phyloP scores from a whole-genome alignment of 495 filamentous ascomycete species.

The Lepraria neglecta region DNA sequence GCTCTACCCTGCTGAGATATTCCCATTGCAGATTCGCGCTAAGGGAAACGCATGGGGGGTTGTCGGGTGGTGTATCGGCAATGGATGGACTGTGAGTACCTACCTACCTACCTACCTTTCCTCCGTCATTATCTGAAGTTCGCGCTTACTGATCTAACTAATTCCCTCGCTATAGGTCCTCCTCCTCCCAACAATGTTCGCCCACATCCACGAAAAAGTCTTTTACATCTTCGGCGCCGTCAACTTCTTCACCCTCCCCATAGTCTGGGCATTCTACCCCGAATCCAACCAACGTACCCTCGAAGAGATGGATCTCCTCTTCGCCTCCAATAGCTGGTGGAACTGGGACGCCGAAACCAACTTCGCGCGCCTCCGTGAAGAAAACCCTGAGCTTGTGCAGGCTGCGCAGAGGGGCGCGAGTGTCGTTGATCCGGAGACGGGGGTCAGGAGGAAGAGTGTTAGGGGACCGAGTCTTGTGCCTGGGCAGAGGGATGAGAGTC shows the following conservation, averaged over 20 bases:
- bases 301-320: constrained; percentile 42
- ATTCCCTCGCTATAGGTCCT: constrained; percentile 34
- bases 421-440: constrained; percentile 41
- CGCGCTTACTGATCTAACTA: constrained; percentile 23
- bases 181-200: constrained; percentile 35
- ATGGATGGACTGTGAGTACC: constrained; percentile 36
- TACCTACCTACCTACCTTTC: constrained; percentile 2
- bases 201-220: constrained; percentile 29
- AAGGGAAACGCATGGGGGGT: constrained; percentile 57
- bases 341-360: constrained; percentile 33
- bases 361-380: constrained; percentile 36
- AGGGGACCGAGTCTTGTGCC: constrained; percentile 13
- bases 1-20: constrained; percentile 65
- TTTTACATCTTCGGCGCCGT: constrained; percentile 39
- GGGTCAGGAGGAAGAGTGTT: constrained; percentile 14
- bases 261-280: constrained; percentile 40
- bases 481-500: not conserved
- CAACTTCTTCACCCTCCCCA: constrained; percentile 31
- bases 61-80: constrained; percentile 47
- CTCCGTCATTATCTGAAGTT: constrained; percentile 2
- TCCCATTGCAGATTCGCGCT: constrained; percentile 56
- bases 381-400: constrained; percentile 43
- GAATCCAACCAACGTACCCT: constrained; percentile 40
- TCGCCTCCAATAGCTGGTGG: constrained; percentile 31
- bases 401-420: constrained; percentile 38